Evolutionary conservation across 805 yeast species (phyloP), one percentile per base, ranked within the genome.

Genomic region (Candida ortonii): DNA sequence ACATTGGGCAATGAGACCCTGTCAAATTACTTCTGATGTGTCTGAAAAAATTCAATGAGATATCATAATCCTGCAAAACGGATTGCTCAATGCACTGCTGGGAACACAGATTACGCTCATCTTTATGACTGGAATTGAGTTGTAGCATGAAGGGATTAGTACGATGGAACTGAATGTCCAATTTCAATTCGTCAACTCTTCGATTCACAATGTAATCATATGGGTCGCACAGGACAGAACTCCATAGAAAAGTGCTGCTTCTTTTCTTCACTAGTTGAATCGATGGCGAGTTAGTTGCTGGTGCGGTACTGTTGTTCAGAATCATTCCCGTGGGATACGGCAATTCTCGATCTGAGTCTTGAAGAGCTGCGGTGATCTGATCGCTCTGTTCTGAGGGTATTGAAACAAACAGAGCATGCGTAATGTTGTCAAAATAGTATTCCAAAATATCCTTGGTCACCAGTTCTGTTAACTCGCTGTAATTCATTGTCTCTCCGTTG

Each of bases 351-450:
- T 26, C 15, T 5, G 25, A 16, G 15, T 44, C 35, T 9, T 32
- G 23, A 3, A 58, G 34, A 3, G 56, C 50, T 6, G 44, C 42
- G 9, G 52, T 26, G 10, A 51, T 39, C 14, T 34, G 28, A 2
- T 37, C 47, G 27, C 56, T 44, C 30, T 50, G 53, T 14, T 55
- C 60, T 7, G 39, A 44, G 13, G 52, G 33, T 5, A 55, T 64
- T 22, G 68, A 71, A 6, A 68, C 62, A 42, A 82, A 80, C 14
- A 80, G 82, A 4, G 75, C 58, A 34, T 68, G 68, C 0, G 80
- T 76, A 29, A 81, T 73, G 52, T 84, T 84, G 47, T 82, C 89
- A 49, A 69, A 84, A 42, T 72, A 73, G 50, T 81, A 83, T 31
- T 69, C 73, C 28, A 73, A 45, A 5, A 72, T 55, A 36, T 73